phyloP scores from a whole-genome alignment of 441 rosid genomes.

The Populus trichocarpa region DNA sequence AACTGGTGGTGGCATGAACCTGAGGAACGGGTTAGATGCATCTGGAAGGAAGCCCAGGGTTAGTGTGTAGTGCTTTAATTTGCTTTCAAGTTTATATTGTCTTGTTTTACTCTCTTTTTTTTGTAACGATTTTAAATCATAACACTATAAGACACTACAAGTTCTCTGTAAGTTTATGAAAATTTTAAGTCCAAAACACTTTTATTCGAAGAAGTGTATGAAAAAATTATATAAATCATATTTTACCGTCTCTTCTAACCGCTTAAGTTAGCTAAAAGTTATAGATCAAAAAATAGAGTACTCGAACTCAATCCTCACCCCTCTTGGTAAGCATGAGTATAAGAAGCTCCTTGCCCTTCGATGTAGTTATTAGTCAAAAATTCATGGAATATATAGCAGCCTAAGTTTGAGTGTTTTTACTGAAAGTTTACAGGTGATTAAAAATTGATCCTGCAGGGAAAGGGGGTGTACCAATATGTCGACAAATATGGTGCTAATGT shows the following conservation, averaged over 20 bases:
- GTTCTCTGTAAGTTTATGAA: not conserved
- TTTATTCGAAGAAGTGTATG: too few species aligned
- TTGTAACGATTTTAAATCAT: not conserved
- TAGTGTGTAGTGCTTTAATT: not conserved
- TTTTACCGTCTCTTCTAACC: too few species aligned
- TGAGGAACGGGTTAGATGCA: constrained; percentile 77
- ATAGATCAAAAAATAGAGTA: too few species aligned
- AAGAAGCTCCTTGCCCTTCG: not conserved
- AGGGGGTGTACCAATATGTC: constrained; percentile 87
- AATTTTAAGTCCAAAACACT: too few species aligned
- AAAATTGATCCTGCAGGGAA: constrained; percentile 49
- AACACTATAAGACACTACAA: not conserved
- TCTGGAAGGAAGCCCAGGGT: constrained; percentile 88
- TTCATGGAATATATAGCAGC: not conserved
- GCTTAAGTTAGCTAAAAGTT: too few species aligned
- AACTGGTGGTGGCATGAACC: constrained; percentile 65
- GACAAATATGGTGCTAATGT: constrained; percentile 98
- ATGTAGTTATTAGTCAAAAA: too few species aligned
- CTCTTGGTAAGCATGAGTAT: too few species aligned
- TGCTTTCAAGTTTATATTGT: not conserved
- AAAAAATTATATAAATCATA: too few species aligned
- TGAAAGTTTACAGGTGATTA: not conserved
- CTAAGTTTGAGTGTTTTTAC: not conserved
- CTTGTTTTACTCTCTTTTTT: not conserved
- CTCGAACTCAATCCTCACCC: too few species aligned